phyloP scores from a whole-genome alignment of 345 rosid species.

The Excoecaria agallocha region DNA sequence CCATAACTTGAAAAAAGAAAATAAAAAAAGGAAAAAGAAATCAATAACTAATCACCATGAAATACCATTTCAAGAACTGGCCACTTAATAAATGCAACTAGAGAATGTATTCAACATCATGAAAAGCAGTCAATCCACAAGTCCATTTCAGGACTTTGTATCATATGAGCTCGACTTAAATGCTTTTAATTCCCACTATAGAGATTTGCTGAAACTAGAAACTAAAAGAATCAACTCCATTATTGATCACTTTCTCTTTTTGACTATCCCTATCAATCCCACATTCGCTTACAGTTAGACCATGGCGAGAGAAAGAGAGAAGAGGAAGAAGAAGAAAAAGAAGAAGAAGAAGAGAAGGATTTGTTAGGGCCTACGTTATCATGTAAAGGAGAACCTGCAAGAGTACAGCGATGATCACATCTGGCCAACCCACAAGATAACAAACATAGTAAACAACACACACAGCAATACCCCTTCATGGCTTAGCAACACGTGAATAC shows the following conservation, averaged over 20 bases:
- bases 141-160: constrained; percentile 10
- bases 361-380: constrained; percentile 21
- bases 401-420: constrained; percentile 29
- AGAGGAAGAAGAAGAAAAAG: not conserved
- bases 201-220: constrained; percentile 9
- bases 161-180: not conserved
- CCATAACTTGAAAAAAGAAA: constrained; percentile 13
- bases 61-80: constrained; percentile 36
- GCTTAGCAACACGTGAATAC: constrained; percentile 66
- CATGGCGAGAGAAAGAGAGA: constrained; percentile 8
- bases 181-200: constrained; percentile 4
- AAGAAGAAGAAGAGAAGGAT: not conserved
- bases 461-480: constrained; percentile 28
- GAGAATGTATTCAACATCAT: constrained; percentile 38
- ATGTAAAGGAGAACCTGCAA: constrained; percentile 35
- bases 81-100: constrained; percentile 56
- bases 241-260: not conserved
- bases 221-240: not conserved
- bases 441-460: constrained; percentile 46
- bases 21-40: constrained; percentile 13
- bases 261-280: not conserved
- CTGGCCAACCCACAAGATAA: constrained; percentile 48
- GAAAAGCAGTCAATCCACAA: constrained; percentile 24
- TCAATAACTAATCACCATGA: constrained; percentile 37
- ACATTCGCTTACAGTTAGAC: not conserved